Conservation (phyloP, 441 rosid species). For the Eugenia klotzschiana region DNA sequence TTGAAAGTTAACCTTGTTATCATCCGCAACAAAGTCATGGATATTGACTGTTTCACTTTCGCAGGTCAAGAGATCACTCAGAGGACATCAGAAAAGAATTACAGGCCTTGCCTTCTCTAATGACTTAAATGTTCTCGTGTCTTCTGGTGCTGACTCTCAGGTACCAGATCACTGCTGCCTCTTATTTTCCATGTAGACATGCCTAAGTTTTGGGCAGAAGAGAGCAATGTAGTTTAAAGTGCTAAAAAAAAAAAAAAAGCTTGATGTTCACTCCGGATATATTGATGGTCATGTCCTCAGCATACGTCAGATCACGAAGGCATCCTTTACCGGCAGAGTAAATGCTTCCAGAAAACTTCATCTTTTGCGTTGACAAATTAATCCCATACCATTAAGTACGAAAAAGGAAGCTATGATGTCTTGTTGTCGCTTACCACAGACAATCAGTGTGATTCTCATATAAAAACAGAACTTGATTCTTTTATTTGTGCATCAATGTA, state of each 20-base stretch:
- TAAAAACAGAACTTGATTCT: not conserved
- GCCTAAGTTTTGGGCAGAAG: not conserved
- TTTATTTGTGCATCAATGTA: not conserved
- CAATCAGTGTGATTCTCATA: not conserved
- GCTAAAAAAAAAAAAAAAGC: not conserved
- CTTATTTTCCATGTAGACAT: not conserved
- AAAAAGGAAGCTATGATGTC: not conserved
- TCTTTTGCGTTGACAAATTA: not conserved
- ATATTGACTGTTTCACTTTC: not conserved
- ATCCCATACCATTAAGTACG: not conserved
- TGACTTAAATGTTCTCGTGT: constrained; percentile 39
- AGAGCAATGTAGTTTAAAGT: not conserved
- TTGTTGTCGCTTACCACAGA: not conserved
- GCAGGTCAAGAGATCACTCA: constrained; percentile 44
- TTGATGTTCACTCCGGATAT: not conserved
- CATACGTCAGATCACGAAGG: not conserved
- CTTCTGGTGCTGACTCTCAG: constrained; percentile 74
- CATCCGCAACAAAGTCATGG: not conserved
- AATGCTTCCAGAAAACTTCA: not conserved
- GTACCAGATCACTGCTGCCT: constrained; percentile 2
- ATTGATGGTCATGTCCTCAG: not conserved
- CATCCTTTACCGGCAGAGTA: not conserved
- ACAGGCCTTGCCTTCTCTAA: constrained; percentile 75
- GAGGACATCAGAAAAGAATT: constrained; percentile 67
- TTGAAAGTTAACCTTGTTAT: not conserved